Evolutionary conservation across 768 basidiomycete species (phyloP).

Genomic region (Rhizopogon roseolus): DNA sequence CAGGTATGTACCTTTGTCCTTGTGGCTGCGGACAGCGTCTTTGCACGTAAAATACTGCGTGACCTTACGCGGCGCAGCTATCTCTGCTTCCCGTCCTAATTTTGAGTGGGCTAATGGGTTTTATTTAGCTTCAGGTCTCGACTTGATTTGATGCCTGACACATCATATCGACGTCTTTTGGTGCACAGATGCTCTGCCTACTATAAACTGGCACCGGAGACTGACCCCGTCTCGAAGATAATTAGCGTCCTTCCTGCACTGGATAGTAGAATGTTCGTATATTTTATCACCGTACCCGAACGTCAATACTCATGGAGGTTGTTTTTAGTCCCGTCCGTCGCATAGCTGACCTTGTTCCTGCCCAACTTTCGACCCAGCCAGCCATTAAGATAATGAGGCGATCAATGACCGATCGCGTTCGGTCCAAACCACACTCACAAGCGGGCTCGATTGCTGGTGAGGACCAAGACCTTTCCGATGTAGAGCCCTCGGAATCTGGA

Average conservation of each 20-base stretch:
- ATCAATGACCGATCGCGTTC: conserved; percentile 45
- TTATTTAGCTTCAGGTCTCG: conserved; percentile 41
- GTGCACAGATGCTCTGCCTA: conserved; percentile 83
- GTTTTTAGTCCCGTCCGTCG: conserved; percentile 58
- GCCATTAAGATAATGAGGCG: conserved; percentile 88
- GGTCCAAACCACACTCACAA: conserved; percentile 61
- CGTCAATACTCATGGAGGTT: conserved; percentile 10
- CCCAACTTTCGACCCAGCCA: conserved; percentile 64
- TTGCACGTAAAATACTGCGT: neutral
- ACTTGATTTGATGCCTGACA: conserved; percentile 63
- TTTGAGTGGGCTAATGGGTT: conserved; percentile 16
- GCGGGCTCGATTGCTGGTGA: conserved; percentile 70
- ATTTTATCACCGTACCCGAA: neutral
- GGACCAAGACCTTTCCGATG: conserved; percentile 72
- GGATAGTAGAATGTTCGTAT: conserved; percentile 74
- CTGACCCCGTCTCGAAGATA: conserved; percentile 56
- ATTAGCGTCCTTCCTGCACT: conserved; percentile 51
- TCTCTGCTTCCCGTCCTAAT: neutral
- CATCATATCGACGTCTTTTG: conserved; percentile 80
- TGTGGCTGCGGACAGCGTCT: conserved; percentile 6
- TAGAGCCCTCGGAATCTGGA: conserved; percentile 78
- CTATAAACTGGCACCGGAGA: conserved; percentile 71
- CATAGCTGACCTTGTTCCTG: conserved; percentile 73
- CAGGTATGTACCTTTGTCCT: conserved; percentile 42
- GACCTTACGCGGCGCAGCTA: conserved; percentile 1